These are phyloP conservation scores for Penicillium sp. DNA, from an alignment of 2,329 filamentous ascomycete species.

Conservation along the genomic window DNA sequence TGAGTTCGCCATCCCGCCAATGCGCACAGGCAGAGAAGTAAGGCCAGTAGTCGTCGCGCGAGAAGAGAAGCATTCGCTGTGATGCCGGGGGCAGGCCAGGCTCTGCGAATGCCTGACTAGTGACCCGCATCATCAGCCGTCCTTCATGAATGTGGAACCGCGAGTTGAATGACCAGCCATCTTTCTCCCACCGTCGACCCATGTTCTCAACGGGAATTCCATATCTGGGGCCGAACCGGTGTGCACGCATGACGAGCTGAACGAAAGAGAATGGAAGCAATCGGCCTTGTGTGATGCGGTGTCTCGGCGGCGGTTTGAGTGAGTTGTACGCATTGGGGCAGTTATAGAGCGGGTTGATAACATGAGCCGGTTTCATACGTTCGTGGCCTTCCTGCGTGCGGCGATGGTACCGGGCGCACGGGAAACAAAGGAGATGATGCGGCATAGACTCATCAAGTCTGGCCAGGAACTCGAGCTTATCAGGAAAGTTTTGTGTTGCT, in stretches of 20 bases:
- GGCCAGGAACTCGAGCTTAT: constrained; percentile 57
- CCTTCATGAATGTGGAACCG: constrained; percentile 59
- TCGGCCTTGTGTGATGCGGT: constrained; percentile 59
- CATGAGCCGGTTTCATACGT: constrained; percentile 56
- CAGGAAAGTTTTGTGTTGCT: constrained; percentile 47
- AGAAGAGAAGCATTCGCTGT: constrained; percentile 62
- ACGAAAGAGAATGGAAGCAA: constrained; percentile 63
- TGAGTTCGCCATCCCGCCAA: constrained; percentile 65
- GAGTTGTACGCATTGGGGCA: constrained; percentile 59
- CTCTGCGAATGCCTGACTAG: constrained; percentile 58
- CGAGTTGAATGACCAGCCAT: constrained; percentile 60
- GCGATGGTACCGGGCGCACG: constrained; percentile 60
- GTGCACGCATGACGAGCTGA: constrained; percentile 59
- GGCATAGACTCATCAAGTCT: constrained; percentile 57
- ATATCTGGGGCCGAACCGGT: constrained; percentile 52
- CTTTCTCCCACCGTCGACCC: constrained; percentile 58
- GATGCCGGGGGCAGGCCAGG: constrained; percentile 56
- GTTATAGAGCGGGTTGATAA: constrained; percentile 60
- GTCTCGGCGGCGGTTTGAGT: constrained; percentile 53
- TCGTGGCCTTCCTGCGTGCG: constrained; percentile 59
- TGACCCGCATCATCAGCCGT: constrained; percentile 62
- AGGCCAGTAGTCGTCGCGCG: constrained; percentile 63
- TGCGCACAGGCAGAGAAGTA: constrained; percentile 67
- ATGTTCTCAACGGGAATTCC: constrained; percentile 55
- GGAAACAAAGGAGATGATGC: constrained; percentile 63